These are phyloP conservation scores for Dipodascus albidus DNA, from an alignment of 805 yeast genomes.

Conservation along the genomic window DNA sequence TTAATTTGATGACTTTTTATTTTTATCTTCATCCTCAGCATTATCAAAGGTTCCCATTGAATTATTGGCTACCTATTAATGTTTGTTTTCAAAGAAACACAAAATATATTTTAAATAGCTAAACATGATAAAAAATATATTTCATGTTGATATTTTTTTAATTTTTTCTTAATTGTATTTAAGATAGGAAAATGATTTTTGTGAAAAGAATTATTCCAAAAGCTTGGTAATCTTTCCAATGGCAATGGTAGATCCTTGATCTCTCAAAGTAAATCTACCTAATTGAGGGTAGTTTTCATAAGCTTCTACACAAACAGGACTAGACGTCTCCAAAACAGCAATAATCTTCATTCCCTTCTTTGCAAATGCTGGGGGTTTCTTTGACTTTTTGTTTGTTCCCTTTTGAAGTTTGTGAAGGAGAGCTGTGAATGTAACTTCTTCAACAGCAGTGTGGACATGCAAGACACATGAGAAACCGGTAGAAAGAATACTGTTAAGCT, in stretches of 20 bases:
- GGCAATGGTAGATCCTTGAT: conserved; percentile 96
- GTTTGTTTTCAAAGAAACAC: no score
- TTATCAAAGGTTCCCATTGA: no score
- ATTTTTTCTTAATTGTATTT: no score
- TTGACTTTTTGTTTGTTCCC: conserved; percentile 93
- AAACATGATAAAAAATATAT: no score
- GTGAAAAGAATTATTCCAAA: conserved; percentile 25
- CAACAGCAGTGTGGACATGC: conserved; percentile 98
- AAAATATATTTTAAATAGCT: no score
- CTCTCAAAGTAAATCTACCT: conserved; percentile 97
- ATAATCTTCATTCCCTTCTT: conserved; percentile 98
- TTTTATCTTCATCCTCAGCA: no score
- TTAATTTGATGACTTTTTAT: no score
- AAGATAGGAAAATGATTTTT: no score
- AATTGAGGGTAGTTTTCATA: conserved; percentile 88
- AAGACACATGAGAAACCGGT: conserved; percentile 96
- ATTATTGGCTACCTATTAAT: no score
- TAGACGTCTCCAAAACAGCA: conserved; percentile 76
- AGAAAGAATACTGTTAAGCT: conserved; percentile 85
- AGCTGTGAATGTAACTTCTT: conserved; percentile 76
- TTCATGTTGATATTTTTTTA: no score
- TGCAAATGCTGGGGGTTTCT: conserved; percentile 96
- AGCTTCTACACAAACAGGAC: conserved; percentile 89
- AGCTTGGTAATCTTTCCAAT: conserved; percentile 95
- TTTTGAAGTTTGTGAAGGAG: conserved; percentile 88